These are phyloP conservation scores for Mortierella alpina DNA, from an alignment of 192 early-diverging fungal genomes.

Conservation along the genomic window DNA sequence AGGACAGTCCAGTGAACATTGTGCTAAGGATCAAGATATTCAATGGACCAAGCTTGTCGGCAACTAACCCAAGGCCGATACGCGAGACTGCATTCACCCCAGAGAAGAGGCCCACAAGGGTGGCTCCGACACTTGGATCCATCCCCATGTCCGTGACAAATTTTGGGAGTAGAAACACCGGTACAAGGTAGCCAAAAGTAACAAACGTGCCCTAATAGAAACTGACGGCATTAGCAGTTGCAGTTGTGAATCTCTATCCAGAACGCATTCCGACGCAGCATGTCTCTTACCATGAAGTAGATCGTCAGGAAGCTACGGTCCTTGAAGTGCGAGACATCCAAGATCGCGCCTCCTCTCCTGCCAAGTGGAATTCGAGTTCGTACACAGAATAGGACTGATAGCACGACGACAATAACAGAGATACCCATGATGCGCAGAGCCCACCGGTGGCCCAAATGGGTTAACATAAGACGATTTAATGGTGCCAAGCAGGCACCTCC, in stretches of 20 bases:
- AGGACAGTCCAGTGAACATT: conserved; percentile 53
- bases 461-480: conserved; percentile 46
- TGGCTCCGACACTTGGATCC: conserved; percentile 41
- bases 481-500: conserved; percentile 74
- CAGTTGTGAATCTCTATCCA: neutral
- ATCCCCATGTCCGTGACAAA: conserved; percentile 29
- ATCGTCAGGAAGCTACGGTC: conserved; percentile 48
- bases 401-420: conserved; percentile 39
- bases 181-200: conserved; percentile 43
- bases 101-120: conserved; percentile 55
- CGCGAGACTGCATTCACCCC: conserved; percentile 60
- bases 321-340: conserved; percentile 53
- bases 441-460: conserved; percentile 51
- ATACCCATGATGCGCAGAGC: conserved; percentile 56
- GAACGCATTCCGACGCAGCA: neutral
- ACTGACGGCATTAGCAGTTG: neutral
- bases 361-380: conserved; percentile 12
- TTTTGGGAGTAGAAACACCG: conserved; percentile 49
- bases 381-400: conserved; percentile 23
- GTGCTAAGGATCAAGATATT: conserved; percentile 53
- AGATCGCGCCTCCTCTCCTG: conserved; percentile 18
- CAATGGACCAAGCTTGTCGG: conserved; percentile 55
- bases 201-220: conserved; percentile 12
- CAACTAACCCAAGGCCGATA: conserved; percentile 52
- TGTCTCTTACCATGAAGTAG: conserved; percentile 52